Conservation (phyloP, 176 grass and related monocot genomes). For the Oryza nivara region DNA sequence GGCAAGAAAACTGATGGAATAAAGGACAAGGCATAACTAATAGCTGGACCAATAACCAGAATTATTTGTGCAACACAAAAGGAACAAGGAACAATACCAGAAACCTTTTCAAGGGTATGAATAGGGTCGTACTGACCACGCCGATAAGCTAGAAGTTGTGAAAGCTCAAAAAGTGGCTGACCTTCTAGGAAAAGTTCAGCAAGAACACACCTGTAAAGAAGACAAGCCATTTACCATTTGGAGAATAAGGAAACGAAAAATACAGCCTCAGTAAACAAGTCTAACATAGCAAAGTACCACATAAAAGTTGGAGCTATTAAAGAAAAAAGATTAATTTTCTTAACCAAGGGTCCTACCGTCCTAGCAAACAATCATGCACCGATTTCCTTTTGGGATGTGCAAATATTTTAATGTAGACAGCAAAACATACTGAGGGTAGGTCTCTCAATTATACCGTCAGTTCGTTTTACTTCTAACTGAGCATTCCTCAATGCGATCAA, state of each 20-base stretch:
- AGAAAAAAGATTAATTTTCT: conserved; percentile 7
- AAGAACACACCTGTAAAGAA: conserved; percentile 83
- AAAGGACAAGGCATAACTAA: conserved; percentile 6
- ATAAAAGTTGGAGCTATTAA: neutral
- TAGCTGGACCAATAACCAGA: conserved; percentile 10
- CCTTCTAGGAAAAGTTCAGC: conserved; percentile 95
- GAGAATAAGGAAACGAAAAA: conserved; percentile 9
- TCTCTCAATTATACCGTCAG: neutral
- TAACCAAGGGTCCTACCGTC: neutral
- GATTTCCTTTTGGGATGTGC: neutral
- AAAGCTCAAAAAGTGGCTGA: conserved; percentile 90
- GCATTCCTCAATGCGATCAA: neutral
- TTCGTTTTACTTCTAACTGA: conserved; percentile 12
- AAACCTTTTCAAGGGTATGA: conserved; percentile 81
- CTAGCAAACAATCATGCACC: neutral
- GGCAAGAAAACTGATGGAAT: neutral
- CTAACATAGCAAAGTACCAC: conserved; percentile 14
- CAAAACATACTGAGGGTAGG: neutral
- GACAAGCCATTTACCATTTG: conserved; percentile 1
- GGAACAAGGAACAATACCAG: conserved; percentile 12
- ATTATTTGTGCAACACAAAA: conserved; percentile 29
- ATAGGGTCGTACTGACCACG: conserved; percentile 89
- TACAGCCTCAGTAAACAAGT: neutral
- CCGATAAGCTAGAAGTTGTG: conserved; percentile 93
- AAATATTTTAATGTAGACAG: conserved; percentile 24